Percentiles rank a stretch among this genome's conserved stretches.
phyloP scores from a whole-genome alignment of 768 basidiomycete species.

The Sporobolomyces roseus region DNA sequence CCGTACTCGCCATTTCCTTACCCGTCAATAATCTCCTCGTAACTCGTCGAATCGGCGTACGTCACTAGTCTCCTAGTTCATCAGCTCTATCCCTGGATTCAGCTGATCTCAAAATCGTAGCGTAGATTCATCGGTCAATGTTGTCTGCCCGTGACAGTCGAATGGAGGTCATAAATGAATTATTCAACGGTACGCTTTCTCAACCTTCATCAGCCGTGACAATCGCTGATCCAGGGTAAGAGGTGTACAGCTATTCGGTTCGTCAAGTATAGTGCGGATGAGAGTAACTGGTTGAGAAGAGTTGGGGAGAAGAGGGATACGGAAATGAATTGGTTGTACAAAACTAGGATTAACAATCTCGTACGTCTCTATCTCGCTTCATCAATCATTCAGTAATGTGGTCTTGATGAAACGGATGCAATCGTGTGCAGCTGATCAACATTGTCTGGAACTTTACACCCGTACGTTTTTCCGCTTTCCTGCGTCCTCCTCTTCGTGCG shows the following conservation, averaged over 20 bases:
- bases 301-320: constrained; percentile 20
- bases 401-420: too few species aligned
- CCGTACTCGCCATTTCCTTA: constrained; percentile 32
- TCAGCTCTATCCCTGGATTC: not conserved
- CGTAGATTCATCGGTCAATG: constrained; percentile 39
- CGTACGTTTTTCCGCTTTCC: not conserved
- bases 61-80: not conserved
- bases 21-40: constrained; percentile 38
- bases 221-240: not conserved
- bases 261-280: constrained; percentile 42
- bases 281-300: constrained; percentile 22
- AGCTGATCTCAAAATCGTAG: too few species aligned
- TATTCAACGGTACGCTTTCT: constrained; percentile 42
- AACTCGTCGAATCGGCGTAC: constrained; percentile 28
- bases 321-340: constrained; percentile 21
- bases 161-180: constrained; percentile 50
- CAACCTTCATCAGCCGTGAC: constrained; percentile 45
- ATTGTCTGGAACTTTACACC: constrained; percentile 35
- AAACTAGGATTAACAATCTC: constrained; percentile 30
- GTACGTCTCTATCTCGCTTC: not conserved
- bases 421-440: not conserved
- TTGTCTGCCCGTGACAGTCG: constrained; percentile 49
- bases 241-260: constrained; percentile 19
- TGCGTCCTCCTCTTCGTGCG: not conserved
- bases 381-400: not conserved